phyloP scores from a whole-genome alignment of 495 filamentous ascomycete species.

The Penicillium paradoxum region DNA sequence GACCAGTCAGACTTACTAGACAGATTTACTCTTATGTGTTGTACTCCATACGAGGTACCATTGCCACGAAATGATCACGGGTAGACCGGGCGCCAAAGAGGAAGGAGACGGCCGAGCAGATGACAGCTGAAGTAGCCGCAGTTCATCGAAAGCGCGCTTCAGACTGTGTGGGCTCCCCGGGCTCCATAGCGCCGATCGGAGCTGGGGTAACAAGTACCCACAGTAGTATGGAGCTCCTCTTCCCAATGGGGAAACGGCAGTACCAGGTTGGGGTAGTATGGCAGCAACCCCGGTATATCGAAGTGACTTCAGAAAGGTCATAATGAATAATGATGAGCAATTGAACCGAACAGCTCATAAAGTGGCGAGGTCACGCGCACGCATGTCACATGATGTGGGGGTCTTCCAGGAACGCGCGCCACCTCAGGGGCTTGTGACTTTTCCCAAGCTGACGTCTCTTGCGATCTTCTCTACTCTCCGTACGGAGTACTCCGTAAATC shows the following conservation, averaged over 20 bases:
- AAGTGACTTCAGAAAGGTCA: neutral
- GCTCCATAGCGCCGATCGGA: neutral
- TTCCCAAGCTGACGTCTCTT: conserved; percentile 7
- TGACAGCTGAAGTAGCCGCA: conserved; percentile 11
- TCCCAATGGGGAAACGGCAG: neutral
- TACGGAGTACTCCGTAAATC: neutral
- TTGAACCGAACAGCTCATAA: conserved; percentile 6
- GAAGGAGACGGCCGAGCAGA: conserved; percentile 4
- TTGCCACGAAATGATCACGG: conserved; percentile 8
- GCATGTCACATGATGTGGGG: conserved; percentile 20
- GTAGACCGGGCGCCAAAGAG: conserved; percentile 13
- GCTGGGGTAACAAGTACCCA: neutral
- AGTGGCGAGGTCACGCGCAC: conserved; percentile 23
- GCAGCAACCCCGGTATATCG: neutral
- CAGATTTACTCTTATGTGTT: neutral
- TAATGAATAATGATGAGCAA: neutral
- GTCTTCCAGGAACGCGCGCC: conserved; percentile 10
- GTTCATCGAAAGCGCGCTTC: conserved; percentile 6
- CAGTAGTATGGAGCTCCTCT: neutral
- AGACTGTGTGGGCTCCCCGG: conserved; percentile 1
- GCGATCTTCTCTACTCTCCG: no score
- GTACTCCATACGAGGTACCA: neutral
- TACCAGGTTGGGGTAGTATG: neutral
- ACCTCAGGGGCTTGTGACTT: conserved; percentile 17
- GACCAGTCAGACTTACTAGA: neutral